These are phyloP conservation scores for Neospermospora avenae DNA, from an alignment of 2,329 filamentous ascomycete genomes.

Conservation along the genomic window DNA sequence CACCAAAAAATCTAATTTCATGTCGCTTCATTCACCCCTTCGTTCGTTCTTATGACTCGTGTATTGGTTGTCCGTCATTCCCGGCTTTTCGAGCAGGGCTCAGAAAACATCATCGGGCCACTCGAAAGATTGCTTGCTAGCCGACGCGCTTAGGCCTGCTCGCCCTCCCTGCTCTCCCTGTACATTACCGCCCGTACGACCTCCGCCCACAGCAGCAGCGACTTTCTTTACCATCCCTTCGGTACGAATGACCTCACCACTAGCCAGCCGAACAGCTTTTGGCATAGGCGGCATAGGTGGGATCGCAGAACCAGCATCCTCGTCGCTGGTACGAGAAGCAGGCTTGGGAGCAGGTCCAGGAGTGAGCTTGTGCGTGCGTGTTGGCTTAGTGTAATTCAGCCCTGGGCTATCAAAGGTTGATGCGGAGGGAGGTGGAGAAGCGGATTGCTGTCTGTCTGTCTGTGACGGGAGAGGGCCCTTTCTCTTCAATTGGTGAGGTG, in stretches of 20 bases:
- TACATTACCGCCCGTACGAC: not conserved
- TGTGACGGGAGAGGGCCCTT: not conserved
- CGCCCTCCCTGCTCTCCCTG: constrained; percentile 2
- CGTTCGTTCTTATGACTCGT: too few species aligned
- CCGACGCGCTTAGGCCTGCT: not conserved
- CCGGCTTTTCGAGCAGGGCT: constrained; percentile 7
- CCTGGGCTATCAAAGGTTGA: constrained; percentile 9
- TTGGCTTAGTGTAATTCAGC: constrained; percentile 15
- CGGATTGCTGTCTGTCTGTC: constrained; percentile 17
- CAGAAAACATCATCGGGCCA: constrained; percentile 45
- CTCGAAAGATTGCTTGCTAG: constrained; percentile 34
- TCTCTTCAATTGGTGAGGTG: not conserved
- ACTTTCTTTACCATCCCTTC: not conserved
- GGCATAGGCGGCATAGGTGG: constrained; percentile 30
- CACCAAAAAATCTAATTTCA: not conserved
- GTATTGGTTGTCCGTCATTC: too few species aligned
- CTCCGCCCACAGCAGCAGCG: not conserved
- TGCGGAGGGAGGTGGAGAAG: constrained; percentile 20
- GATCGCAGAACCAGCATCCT: constrained; percentile 13
- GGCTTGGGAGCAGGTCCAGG: not conserved
- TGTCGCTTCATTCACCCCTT: not conserved
- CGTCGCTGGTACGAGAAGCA: not conserved
- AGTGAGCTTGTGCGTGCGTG: not conserved
- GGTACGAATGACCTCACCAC: constrained; percentile 25
- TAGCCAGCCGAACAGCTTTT: constrained; percentile 23